These are phyloP conservation scores for Crithidia mellificae DNA, from an alignment of 208 protist species.

Conservation along the genomic window DNA sequence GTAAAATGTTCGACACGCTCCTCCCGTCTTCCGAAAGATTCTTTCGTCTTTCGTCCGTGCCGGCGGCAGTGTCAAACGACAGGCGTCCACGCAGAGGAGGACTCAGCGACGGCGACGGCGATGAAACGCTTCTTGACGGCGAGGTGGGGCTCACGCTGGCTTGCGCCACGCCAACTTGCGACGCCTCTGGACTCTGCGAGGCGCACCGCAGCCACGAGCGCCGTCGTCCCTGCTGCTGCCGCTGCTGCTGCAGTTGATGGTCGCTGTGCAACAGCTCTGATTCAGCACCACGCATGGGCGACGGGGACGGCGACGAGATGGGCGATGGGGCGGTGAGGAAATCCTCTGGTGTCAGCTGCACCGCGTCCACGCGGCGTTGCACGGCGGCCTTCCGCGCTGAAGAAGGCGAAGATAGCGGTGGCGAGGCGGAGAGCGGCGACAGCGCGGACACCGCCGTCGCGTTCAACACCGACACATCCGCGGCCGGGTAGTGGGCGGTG, in stretches of 20 bases:
- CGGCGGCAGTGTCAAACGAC: neutral
- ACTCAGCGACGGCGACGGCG: constrained; percentile 2
- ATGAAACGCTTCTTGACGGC: neutral
- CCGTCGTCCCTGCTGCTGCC: neutral
- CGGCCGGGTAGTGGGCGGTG: neutral
- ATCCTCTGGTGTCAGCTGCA: neutral
- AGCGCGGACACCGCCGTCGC: neutral
- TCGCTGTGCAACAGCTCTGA: too few relatives aligned
- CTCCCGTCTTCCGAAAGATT: neutral
- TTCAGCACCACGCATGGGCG: neutral
- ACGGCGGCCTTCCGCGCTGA: neutral
- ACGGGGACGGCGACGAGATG: neutral
- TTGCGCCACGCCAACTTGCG: neutral
- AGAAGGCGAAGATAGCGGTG: neutral
- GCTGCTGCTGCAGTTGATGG: neutral
- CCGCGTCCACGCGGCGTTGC: neutral
- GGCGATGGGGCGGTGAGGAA: neutral
- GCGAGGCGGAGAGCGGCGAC: neutral
- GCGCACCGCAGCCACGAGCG: neutral
- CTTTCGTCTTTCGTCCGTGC: too few relatives aligned
- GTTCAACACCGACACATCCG: neutral
- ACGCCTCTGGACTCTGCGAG: neutral
- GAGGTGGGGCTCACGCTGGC: neutral
- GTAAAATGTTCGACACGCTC: too few relatives aligned
- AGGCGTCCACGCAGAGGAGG: constrained; percentile 2